Evolutionary conservation across 495 filamentous ascomycete species (phyloP).

Genomic region (Neurospora terricola): DNA sequence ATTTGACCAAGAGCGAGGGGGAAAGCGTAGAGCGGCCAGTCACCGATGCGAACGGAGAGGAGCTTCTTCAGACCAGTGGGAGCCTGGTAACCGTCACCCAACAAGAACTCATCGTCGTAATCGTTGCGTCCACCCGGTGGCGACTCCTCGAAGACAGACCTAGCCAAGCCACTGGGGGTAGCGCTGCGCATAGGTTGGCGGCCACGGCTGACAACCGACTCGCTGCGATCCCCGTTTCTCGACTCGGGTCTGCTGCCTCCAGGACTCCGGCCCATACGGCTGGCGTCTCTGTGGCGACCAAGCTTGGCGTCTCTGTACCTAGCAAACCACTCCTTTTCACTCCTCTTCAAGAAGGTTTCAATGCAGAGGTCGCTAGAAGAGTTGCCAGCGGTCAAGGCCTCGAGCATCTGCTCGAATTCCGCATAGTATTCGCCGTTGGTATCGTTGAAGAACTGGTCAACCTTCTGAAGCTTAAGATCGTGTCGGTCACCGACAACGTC

Average conservation of each 20-base stretch:
- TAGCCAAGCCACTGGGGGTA: constrained; percentile 20
- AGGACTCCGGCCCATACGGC: constrained; percentile 6
- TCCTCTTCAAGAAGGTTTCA: constrained; percentile 50
- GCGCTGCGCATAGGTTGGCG: constrained; percentile 21
- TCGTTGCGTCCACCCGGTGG: constrained; percentile 7
- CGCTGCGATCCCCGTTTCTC: constrained; percentile 14
- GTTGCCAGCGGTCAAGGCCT: constrained; percentile 40
- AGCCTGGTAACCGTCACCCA: constrained; percentile 54
- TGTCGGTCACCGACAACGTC: constrained; percentile 52
- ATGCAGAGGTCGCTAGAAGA: constrained; percentile 50
- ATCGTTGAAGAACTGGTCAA: constrained; percentile 62
- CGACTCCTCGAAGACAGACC: constrained; percentile 21
- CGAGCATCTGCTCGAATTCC: constrained; percentile 46
- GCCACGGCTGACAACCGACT: constrained; percentile 21
- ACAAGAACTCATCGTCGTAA: constrained; percentile 44
- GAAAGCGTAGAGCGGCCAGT: constrained; percentile 68
- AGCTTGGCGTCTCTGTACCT: constrained; percentile 51
- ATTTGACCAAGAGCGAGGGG: constrained; percentile 59
- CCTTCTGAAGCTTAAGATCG: constrained; percentile 53
- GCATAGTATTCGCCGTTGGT: constrained; percentile 46
- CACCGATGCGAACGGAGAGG: constrained; percentile 32
- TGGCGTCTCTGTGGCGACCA: constrained; percentile 19
- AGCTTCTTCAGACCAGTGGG: constrained; percentile 53
- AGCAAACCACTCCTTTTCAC: constrained; percentile 56
- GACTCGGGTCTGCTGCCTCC: constrained; percentile 15